Evolutionary conservation across 2,329 filamentous ascomycete genomes (phyloP).

Genomic region (Xylariales sp.): DNA sequence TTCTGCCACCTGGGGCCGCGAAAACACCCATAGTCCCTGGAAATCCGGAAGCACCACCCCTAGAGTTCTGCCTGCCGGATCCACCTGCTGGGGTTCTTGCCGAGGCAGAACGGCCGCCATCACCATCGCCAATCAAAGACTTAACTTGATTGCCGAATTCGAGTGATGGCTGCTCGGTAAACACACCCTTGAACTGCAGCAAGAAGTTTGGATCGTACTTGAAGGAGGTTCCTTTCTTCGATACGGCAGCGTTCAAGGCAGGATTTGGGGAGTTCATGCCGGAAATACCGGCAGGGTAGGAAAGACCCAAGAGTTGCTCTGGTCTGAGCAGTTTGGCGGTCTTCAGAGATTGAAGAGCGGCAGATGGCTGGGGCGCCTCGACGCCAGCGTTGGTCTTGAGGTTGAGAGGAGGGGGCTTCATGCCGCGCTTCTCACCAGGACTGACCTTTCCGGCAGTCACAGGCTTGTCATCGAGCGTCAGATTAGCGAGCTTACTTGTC

Average conservation of each 20-base stretch:
- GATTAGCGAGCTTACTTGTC: conserved; percentile 45
- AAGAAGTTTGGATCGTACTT: conserved; percentile 95
- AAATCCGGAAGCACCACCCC: conserved; percentile 48
- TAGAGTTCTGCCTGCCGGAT: conserved; percentile 46
- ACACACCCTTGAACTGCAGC: conserved; percentile 92
- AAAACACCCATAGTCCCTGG: conserved; percentile 77
- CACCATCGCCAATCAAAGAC: conserved; percentile 75
- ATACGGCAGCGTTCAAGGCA: conserved; percentile 75
- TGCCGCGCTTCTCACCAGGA: conserved; percentile 55
- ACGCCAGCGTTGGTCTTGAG: conserved; percentile 71
- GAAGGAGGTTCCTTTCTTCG: conserved; percentile 76
- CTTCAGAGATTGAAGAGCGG: conserved; percentile 88
- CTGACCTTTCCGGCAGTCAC: conserved; percentile 45
- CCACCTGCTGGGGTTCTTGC: conserved; percentile 54
- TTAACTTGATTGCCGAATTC: conserved; percentile 92
- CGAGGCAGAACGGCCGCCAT: conserved; percentile 58
- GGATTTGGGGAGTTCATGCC: conserved; percentile 88
- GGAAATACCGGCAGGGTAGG: conserved; percentile 56
- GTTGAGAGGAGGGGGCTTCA: conserved; percentile 87
- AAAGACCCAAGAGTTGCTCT: conserved; percentile 1
- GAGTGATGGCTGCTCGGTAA: conserved; percentile 91
- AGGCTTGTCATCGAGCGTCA: conserved; percentile 49
- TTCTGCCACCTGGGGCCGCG: conserved; percentile 43
- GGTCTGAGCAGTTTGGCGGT: conserved; percentile 72
- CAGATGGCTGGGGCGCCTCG: conserved; percentile 88